phyloP scores from a whole-genome alignment of 1,284 basidiomycete genomes.

The Rhodotorula glutinis region DNA sequence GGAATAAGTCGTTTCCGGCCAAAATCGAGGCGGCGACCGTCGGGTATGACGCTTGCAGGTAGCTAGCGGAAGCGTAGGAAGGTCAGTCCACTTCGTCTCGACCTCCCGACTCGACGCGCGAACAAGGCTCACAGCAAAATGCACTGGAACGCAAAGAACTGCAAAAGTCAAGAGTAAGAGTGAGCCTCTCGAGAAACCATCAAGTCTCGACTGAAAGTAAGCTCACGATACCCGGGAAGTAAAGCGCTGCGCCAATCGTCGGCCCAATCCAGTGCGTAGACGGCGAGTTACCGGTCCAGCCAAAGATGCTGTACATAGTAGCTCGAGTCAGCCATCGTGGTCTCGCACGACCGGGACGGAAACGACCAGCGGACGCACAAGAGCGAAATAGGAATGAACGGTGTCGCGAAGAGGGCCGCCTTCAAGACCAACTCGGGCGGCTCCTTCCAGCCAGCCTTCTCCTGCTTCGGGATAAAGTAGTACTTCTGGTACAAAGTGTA shows the following conservation, averaged over 20 bases:
- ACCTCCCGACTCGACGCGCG: no score
- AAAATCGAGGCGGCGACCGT: conserved; percentile 29
- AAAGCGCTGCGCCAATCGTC: conserved; percentile 44
- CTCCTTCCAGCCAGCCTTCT: conserved; percentile 27
- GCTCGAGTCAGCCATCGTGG: background rate
- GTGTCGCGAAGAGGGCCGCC: conserved; percentile 58
- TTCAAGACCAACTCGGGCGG: conserved; percentile 46
- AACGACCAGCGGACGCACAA: conserved; percentile 48
- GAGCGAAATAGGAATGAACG: conserved; percentile 67
- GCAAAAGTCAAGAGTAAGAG: no score
- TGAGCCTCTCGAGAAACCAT: no score
- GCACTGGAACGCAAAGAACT: no score
- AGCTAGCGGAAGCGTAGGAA: background rate
- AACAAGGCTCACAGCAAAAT: no score
- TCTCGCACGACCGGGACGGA: background rate
- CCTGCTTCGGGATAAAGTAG: conserved; percentile 37
- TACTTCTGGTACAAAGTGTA: conserved; percentile 41
- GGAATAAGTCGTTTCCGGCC: conserved; percentile 41
- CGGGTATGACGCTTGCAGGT: conserved; percentile 5
- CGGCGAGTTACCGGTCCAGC: conserved; percentile 45
- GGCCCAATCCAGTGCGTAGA: conserved; percentile 46
- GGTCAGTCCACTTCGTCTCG: background rate
- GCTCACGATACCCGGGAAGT: conserved; percentile 15
- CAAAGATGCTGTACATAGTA: conserved; percentile 40
- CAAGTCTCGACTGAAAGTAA: no score